Conservation (phyloP, 352 stramenopile genomes). For the Phytophthora pistaciae region DNA sequence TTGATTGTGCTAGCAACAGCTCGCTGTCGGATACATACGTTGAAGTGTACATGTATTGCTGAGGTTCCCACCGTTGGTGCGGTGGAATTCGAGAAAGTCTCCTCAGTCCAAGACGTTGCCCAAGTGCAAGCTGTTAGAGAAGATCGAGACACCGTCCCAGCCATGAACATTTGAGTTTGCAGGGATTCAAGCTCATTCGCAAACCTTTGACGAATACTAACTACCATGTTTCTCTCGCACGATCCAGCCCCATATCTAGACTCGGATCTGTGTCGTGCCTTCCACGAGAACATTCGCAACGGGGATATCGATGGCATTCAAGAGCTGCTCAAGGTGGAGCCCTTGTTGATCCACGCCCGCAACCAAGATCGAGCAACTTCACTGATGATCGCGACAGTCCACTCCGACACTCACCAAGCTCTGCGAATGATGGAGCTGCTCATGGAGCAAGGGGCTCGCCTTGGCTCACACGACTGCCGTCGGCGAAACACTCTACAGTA, state of each 20-base stretch:
- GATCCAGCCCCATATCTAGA: background rate
- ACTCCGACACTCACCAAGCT: constrained; percentile 1
- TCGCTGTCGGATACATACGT: too few species aligned
- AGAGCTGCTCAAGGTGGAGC: constrained; percentile 7
- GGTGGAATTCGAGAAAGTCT: background rate
- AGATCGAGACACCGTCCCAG: background rate
- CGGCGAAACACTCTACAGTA: constrained; percentile 14
- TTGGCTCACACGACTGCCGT: constrained; percentile 3
- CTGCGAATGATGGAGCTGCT: constrained; percentile 12
- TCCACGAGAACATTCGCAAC: background rate
- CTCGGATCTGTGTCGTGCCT: background rate
- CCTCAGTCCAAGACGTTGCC: background rate
- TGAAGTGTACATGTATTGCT: background rate
- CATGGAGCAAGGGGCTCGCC: constrained; percentile 7
- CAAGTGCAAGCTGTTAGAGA: background rate
- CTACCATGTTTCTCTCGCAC: background rate
- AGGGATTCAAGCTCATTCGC: background rate
- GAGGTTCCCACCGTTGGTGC: background rate
- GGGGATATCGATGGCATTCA: constrained; percentile 11
- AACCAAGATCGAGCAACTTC: constrained; percentile 9
- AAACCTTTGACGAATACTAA: background rate
- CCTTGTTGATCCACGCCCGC: constrained; percentile 15
- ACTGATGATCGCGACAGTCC: constrained; percentile 25
- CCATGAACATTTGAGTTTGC: background rate
- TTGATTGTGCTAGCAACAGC: too few species aligned